phyloP scores from a whole-genome alignment of 139 green algal genomes.

The Closterium sp. region DNA sequence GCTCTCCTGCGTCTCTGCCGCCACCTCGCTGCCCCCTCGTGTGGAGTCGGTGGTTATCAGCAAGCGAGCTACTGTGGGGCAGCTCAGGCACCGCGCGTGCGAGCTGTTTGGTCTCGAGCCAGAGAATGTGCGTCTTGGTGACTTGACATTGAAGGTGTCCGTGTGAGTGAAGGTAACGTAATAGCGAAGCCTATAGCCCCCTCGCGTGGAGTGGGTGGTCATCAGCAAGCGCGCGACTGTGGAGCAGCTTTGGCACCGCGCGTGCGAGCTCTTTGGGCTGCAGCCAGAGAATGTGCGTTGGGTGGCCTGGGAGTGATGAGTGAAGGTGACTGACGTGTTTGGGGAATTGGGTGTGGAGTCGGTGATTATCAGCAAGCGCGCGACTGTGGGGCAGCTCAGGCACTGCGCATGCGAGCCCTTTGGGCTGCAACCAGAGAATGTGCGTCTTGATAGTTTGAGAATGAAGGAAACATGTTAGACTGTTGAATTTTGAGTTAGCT shows the following conservation, averaged over 20 bases:
- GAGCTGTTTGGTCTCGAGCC: not conserved
- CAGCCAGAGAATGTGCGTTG: not conserved
- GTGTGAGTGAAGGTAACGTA: no score
- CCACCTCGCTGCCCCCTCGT: not conserved
- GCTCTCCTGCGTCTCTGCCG: constrained; percentile 10
- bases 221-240: constrained; percentile 33
- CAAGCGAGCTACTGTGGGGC: constrained; percentile 9
- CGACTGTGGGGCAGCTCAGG: not conserved
- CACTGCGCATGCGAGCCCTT: not conserved
- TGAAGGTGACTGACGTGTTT: no score
- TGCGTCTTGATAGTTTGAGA: not conserved
- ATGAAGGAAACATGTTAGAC: no score
- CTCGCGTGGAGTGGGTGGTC: not conserved
- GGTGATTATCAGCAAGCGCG: constrained; percentile 39
- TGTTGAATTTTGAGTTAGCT: no score
- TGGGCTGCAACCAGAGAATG: not conserved
- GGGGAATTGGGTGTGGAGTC: no score
- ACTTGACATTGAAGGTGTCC: no score
- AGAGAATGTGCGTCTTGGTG: not conserved
- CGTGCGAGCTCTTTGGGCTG: not conserved
- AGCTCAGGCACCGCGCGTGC: not conserved
- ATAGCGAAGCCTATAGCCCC: no score
- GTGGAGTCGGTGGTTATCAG: constrained; percentile 21
- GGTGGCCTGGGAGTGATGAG: no score
- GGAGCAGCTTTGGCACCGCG: not conserved